Conservation (phyloP, 768 basidiomycete species). For the Amyloporia xantha region DNA sequence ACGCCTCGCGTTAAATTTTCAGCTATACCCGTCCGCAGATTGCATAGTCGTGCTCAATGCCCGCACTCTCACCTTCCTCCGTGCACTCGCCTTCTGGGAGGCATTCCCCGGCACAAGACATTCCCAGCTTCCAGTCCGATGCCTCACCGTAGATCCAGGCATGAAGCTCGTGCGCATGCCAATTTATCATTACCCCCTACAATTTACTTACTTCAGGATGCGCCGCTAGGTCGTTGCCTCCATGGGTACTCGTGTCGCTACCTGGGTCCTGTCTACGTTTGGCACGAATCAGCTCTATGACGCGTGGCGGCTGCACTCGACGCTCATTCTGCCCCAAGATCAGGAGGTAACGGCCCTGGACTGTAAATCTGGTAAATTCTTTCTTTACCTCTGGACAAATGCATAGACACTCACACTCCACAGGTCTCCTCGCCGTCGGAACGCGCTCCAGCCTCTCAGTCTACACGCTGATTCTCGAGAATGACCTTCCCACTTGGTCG, state of each 20-base stretch:
- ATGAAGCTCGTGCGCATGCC: conserved; percentile 68
- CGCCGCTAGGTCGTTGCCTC: conserved; percentile 62
- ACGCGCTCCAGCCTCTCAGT: conserved; percentile 55
- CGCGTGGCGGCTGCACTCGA: conserved; percentile 78
- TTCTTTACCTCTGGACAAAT: neutral
- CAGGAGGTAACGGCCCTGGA: conserved; percentile 56
- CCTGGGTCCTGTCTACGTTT: conserved; percentile 70
- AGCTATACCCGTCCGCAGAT: conserved; percentile 73
- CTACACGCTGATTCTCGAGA: conserved; percentile 72
- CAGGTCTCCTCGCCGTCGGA: conserved; percentile 73
- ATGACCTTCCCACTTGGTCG: conserved; percentile 80
- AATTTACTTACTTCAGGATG: neutral
- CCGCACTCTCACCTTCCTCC: conserved; percentile 53
- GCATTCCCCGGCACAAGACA: conserved; percentile 61
- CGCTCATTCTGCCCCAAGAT: conserved; percentile 55
- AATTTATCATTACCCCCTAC: neutral
- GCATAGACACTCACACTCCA: conserved; percentile 13
- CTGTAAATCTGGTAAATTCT: conserved; percentile 58
- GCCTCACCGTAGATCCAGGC: conserved; percentile 64
- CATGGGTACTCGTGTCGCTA: conserved; percentile 59
- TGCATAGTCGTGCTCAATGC: conserved; percentile 68
- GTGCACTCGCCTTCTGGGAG: conserved; percentile 74
- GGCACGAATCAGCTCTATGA: conserved; percentile 32
- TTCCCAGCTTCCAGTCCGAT: conserved; percentile 42
- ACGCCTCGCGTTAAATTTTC: conserved; percentile 7